Evolutionary conservation across 2,329 filamentous ascomycete species (phyloP).

Genomic region (Truncatella angustata): DNA sequence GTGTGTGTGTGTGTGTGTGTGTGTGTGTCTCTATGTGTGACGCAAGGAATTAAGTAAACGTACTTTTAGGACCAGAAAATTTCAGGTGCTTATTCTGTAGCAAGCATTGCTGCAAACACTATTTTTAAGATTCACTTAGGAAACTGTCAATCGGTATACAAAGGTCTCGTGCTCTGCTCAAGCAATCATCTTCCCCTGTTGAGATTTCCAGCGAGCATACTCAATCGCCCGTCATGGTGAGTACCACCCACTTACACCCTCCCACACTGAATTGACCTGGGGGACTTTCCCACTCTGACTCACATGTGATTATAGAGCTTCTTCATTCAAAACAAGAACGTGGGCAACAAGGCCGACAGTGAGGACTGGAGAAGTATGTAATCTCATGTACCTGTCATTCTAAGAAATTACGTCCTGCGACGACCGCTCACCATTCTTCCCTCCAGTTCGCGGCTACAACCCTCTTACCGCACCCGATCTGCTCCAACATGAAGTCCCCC

Average conservation of each 20-base stretch:
- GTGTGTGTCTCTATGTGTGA: too few relatives aligned
- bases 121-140: too few relatives aligned
- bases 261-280: background rate
- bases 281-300: slow-evolving; percentile 16
- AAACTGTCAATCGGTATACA: background rate
- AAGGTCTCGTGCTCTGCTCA: background rate
- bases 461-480: slow-evolving; percentile 90
- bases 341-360: slow-evolving; percentile 70
- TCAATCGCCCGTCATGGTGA: slow-evolving; percentile 4
- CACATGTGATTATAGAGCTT: slow-evolving; percentile 43
- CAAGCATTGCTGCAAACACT: background rate
- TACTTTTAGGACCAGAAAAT: too few relatives aligned
- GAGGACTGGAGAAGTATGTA: slow-evolving; percentile 81
- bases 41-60: background rate
- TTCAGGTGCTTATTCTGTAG: too few relatives aligned
- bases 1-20: too few relatives aligned
- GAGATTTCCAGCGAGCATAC: background rate
- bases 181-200: too few relatives aligned
- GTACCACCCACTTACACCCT: background rate
- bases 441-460: slow-evolving; percentile 80
- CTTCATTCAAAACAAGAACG: slow-evolving; percentile 75
- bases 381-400: background rate
- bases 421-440: background rate
- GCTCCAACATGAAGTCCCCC: slow-evolving; percentile 86
- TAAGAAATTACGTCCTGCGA: background rate